Percentiles rank a stretch among this genome's conserved stretches.
Evolutionary conservation across 1,284 basidiomycete species (phyloP).

Genomic region (Rhizoctonia solani): DNA sequence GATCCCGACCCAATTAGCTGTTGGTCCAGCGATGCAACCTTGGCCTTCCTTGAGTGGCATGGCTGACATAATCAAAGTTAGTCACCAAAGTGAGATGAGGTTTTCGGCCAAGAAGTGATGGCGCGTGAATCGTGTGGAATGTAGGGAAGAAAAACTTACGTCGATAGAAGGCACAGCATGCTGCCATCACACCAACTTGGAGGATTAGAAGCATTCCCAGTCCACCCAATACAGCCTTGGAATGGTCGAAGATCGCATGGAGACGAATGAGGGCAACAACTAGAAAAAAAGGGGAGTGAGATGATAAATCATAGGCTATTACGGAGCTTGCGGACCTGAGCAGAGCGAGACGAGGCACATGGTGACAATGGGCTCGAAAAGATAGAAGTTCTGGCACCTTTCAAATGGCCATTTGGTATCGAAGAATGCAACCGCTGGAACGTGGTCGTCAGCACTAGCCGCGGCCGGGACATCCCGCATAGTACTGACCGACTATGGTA

Average conservation of each 20-base stretch:
- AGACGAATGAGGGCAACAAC: constrained; percentile 74
- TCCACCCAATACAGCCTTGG: constrained; percentile 54
- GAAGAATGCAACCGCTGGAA: constrained; percentile 74
- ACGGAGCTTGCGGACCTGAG: constrained; percentile 23
- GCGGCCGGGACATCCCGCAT: too few relatives aligned
- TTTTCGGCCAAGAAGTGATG: not conserved
- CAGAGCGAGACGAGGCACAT: constrained; percentile 20
- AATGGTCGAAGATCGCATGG: constrained; percentile 71
- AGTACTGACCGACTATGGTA: constrained; percentile 63
- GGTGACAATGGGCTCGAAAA: constrained; percentile 82
- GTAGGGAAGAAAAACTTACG: constrained; percentile 49
- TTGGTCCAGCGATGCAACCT: constrained; percentile 81
- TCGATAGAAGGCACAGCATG: constrained; percentile 75
- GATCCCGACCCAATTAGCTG: constrained; percentile 72
- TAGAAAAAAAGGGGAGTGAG: too few relatives aligned
- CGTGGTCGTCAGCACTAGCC: constrained; percentile 34
- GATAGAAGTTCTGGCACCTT: constrained; percentile 70
- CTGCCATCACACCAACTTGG: constrained; percentile 68
- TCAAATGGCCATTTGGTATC: constrained; percentile 67
- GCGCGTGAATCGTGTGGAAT: not conserved
- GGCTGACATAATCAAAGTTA: constrained; percentile 48
- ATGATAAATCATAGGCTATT: too few relatives aligned
- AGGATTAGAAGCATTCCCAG: constrained; percentile 64
- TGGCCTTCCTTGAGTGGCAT: constrained; percentile 71
- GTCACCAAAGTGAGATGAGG: constrained; percentile 2